phyloP scores from a whole-genome alignment of 768 basidiomycete genomes.

The Mycena vulgaris region DNA sequence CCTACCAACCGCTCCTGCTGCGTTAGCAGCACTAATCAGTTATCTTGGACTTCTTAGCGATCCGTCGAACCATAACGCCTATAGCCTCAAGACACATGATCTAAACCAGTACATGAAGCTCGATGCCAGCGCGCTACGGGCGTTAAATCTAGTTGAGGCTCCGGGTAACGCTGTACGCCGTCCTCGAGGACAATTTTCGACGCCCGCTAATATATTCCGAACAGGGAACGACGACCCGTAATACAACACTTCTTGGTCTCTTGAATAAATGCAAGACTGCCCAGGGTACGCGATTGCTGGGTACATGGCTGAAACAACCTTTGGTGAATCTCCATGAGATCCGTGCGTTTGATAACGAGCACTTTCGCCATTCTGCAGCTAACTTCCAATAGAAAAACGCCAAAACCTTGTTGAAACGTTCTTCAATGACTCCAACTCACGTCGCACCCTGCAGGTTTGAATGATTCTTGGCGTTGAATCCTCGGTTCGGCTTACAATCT shows the following conservation, averaged over 20 bases:
- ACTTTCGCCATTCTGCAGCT: background rate
- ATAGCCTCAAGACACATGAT: slow-evolving; percentile 88
- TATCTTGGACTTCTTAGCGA: slow-evolving; percentile 89
- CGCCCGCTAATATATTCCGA: slow-evolving; percentile 11
- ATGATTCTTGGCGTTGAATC: background rate
- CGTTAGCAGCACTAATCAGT: slow-evolving; percentile 84
- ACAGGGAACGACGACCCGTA: slow-evolving; percentile 78
- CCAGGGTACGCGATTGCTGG: slow-evolving; percentile 90
- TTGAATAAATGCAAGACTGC: slow-evolving; percentile 97
- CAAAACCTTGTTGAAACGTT: slow-evolving; percentile 92
- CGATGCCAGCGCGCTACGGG: slow-evolving; percentile 94
- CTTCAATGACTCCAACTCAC: slow-evolving; percentile 80
- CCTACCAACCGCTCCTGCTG: slow-evolving; percentile 82
- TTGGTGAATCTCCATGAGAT: slow-evolving; percentile 95
- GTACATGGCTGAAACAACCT: slow-evolving; percentile 96
- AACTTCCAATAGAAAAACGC: slow-evolving; percentile 73
- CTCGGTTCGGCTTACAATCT: background rate
- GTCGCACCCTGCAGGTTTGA: slow-evolving; percentile 80
- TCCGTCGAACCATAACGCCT: slow-evolving; percentile 83
- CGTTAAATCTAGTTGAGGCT: slow-evolving; percentile 87
- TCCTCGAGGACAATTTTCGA: background rate
- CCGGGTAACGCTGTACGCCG: slow-evolving; percentile 68
- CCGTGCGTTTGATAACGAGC: slow-evolving; percentile 61
- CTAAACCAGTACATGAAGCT: slow-evolving; percentile 95
- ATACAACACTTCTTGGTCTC: slow-evolving; percentile 89